Percentiles rank a stretch among this genome's conserved stretches.
Evolutionary conservation across 208 protist species (phyloP).

Genomic region (Trypanosomatidae sp.): DNA sequence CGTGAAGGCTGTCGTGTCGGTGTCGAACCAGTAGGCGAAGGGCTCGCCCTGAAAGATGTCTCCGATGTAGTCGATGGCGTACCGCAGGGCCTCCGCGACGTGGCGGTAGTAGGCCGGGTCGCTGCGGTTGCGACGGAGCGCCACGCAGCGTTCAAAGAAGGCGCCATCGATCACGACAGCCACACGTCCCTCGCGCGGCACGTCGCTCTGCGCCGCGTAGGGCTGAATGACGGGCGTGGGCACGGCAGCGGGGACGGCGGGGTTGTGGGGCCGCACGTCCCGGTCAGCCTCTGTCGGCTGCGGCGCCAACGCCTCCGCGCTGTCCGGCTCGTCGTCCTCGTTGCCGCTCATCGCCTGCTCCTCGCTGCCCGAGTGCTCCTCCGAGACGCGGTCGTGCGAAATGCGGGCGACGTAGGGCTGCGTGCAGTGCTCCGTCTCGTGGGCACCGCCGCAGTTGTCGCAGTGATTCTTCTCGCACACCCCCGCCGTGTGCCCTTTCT

Average conservation of each 20-base stretch:
- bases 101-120: conserved; percentile 56
- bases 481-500: conserved; percentile 77
- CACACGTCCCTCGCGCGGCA: too few species aligned
- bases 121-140: conserved; percentile 23
- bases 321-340: background rate
- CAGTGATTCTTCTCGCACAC: conserved; percentile 55
- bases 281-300: background rate
- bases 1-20: conserved; percentile 66
- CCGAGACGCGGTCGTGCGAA: conserved; percentile 22
- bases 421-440: conserved; percentile 39
- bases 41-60: conserved; percentile 75
- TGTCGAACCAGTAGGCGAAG: conserved; percentile 88
- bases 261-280: background rate
- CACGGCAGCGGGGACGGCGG: background rate
- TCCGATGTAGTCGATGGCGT: conserved; percentile 78
- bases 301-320: background rate
- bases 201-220: conserved; percentile 22
- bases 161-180: conserved; percentile 81
- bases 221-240: conserved; percentile 33
- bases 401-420: conserved; percentile 8
- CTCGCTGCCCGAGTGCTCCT: conserved; percentile 9
- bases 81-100: conserved; percentile 45
- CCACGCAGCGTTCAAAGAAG: conserved; percentile 85
- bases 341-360: background rate
- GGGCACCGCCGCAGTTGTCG: conserved; percentile 42